Base-by-base conservation (phyloP, 306 rosid species). In the Trifolium pratense region DNA sequence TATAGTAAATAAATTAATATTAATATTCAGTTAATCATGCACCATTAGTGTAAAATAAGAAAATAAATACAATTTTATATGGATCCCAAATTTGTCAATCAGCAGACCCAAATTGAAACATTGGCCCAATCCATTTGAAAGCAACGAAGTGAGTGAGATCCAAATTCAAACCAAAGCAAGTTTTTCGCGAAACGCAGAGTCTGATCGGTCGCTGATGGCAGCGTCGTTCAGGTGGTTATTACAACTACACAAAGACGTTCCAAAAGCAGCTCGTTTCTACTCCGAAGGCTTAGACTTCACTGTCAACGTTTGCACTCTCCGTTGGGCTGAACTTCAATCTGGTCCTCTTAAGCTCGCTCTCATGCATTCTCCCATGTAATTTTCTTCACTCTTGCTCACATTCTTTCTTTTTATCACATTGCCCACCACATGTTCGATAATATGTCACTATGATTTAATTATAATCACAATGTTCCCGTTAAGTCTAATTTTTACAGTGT, bases 281-380 rank as follows among this genome's bases (percentile, higher is more conserved):
- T 81, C 97, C 0, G 79, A 94, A 81, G 96, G 96, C 37, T 84
- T 89, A 70, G 99, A 84, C 56, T 87, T 94, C 78, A 88, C 89
- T 49, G 82, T 86, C 70, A 81, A 89, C 48, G 89, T 90, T 62
- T 90, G 98, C 80, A 86, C 90, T 60, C 87, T 82, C 23, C 92
- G 89, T 9, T 93, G 96, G 96, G 96, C 96, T 0, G 97, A 94
- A 87, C 96, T 89, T 61, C 95, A 90, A 48, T 91, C 91, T 0
- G 96, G 95, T 40, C 86, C 97, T 58, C 95, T 89, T 83, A 91
- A 89, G 57, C 92, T 91, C 5, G 89, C 89, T 45, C 92, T 94
- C 60, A 81, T 91, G 92, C 96, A 88, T 77, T 85, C 87, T 37
- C 85, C 92, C 20, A 52, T 67, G 96, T 34, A 52, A 71, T 89